Conservation (phyloP, 208 protist species). For the Leishmania gerbilli region DNA sequence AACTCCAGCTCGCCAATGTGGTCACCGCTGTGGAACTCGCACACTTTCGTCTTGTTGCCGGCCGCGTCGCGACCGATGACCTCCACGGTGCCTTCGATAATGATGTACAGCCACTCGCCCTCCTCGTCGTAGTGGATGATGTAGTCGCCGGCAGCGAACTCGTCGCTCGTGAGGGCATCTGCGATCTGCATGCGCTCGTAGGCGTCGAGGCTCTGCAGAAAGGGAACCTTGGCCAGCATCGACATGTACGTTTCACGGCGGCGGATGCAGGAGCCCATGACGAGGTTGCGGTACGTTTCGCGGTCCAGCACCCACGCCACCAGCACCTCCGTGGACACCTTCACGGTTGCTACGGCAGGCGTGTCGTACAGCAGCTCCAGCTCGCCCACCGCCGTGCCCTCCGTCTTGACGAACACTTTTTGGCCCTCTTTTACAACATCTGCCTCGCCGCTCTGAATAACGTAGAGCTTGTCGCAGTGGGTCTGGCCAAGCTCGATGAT, state of each 20-base stretch:
- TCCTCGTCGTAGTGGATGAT: constrained; percentile 88
- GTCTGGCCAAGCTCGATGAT: constrained; percentile 76
- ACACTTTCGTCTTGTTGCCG: constrained; percentile 74
- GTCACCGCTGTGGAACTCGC: constrained; percentile 83
- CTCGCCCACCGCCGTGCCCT: constrained; percentile 87
- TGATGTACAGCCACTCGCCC: constrained; percentile 92
- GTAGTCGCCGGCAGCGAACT: constrained; percentile 78
- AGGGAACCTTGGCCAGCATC: constrained; percentile 78
- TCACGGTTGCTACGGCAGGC: constrained; percentile 81
- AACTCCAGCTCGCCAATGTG: constrained; percentile 92
- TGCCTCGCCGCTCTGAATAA: constrained; percentile 80
- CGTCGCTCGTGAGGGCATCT: constrained; percentile 84
- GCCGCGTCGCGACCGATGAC: constrained; percentile 81
- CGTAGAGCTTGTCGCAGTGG: constrained; percentile 86
- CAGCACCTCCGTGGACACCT: constrained; percentile 71
- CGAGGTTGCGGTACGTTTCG: constrained; percentile 90
- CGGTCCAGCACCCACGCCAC: constrained; percentile 91
- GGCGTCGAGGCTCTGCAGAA: constrained; percentile 75
- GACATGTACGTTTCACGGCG: constrained; percentile 79
- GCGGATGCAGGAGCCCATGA: constrained; percentile 89
- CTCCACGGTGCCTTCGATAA: constrained; percentile 85
- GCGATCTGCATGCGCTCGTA: constrained; percentile 90
- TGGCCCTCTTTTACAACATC: constrained; percentile 90
- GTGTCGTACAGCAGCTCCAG: constrained; percentile 93
- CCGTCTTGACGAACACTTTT: constrained; percentile 88